phyloP scores from a whole-genome alignment of 805 yeast genomes.

The Kuraishia cidri region DNA sequence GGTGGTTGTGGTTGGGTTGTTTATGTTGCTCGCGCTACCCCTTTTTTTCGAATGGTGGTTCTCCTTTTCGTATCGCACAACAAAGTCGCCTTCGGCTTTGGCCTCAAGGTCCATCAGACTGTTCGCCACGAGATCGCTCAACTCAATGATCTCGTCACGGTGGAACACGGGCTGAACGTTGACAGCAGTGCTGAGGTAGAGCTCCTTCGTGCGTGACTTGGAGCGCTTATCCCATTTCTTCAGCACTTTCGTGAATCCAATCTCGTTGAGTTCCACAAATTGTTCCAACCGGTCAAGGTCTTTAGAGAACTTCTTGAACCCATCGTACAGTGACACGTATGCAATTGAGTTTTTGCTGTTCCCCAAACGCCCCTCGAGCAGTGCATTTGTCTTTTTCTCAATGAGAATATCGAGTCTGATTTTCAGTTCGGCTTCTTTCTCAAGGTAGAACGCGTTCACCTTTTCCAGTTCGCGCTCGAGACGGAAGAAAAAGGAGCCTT shows the following conservation, averaged over 20 bases:
- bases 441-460: constrained; percentile 85
- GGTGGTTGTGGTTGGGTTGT: not conserved
- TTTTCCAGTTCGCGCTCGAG: constrained; percentile 93
- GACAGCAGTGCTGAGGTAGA: constrained; percentile 85
- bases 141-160: constrained; percentile 72
- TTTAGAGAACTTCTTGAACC: constrained; percentile 80
- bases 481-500: constrained; percentile 81
- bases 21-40: not conserved
- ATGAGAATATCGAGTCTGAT: constrained; percentile 69
- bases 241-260: constrained; percentile 91
- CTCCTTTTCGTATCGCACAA: constrained; percentile 15
- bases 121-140: constrained; percentile 69
- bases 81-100: constrained; percentile 33
- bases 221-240: constrained; percentile 98
- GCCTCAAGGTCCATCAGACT: constrained; percentile 71
- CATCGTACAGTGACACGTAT: constrained; percentile 77
- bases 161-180: constrained; percentile 96
- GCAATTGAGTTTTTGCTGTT: constrained; percentile 62
- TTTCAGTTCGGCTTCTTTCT: constrained; percentile 83
- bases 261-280: constrained; percentile 88
- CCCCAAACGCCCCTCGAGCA: constrained; percentile 12
- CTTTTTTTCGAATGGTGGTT: constrained; percentile 3
- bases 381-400: constrained; percentile 56
- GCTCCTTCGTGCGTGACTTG: constrained; percentile 87
- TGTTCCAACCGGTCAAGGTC: constrained; percentile 87